These are phyloP conservation scores for Fusarium denticulatum DNA, from an alignment of 2,329 filamentous ascomycete genomes.

Conservation along the genomic window DNA sequence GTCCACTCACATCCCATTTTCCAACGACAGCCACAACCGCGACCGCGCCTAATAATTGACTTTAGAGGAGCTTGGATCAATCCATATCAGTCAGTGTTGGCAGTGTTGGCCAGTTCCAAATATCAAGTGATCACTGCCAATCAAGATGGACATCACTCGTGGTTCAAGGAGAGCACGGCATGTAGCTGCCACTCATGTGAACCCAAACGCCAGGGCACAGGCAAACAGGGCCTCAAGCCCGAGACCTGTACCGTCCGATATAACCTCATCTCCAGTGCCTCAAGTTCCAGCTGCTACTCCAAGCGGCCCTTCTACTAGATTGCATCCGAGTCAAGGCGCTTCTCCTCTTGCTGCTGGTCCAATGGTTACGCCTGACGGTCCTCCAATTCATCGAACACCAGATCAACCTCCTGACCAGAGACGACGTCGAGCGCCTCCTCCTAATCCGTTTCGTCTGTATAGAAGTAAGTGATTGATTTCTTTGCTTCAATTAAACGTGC, in stretches of 20 bases:
- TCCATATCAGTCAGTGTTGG: not conserved
- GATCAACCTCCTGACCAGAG: slow-evolving; percentile 41
- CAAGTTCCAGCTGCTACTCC: slow-evolving; percentile 22
- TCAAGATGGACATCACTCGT: slow-evolving; percentile 33
- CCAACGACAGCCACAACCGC: not conserved
- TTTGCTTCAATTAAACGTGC: not conserved
- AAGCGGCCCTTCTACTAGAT: slow-evolving; percentile 19
- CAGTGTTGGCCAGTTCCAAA: not conserved
- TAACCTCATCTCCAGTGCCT: slow-evolving; percentile 27
- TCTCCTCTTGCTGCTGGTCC: slow-evolving; percentile 25
- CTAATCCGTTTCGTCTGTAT: slow-evolving; percentile 52
- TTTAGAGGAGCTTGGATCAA: not conserved
- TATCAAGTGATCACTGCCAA: not conserved
- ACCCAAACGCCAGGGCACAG: slow-evolving; percentile 7
- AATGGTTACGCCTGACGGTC: slow-evolving; percentile 39
- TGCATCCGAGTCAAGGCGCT: slow-evolving; percentile 24
- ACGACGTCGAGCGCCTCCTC: slow-evolving; percentile 43
- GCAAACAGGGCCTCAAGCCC: slow-evolving; percentile 23
- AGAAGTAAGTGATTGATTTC: slow-evolving; percentile 44
- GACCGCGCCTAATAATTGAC: slow-evolving; percentile 28
- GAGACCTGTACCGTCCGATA: slow-evolving; percentile 9
- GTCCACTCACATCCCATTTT: slow-evolving; percentile 21
- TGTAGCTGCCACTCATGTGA: slow-evolving; percentile 31
- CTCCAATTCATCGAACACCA: slow-evolving; percentile 40
- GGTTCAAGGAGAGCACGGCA: slow-evolving; percentile 33